Evolutionary conservation across 306 rosid genomes (phyloP), one percentile per base, ranked within the genome.

Genomic region (Corylus americana): DNA sequence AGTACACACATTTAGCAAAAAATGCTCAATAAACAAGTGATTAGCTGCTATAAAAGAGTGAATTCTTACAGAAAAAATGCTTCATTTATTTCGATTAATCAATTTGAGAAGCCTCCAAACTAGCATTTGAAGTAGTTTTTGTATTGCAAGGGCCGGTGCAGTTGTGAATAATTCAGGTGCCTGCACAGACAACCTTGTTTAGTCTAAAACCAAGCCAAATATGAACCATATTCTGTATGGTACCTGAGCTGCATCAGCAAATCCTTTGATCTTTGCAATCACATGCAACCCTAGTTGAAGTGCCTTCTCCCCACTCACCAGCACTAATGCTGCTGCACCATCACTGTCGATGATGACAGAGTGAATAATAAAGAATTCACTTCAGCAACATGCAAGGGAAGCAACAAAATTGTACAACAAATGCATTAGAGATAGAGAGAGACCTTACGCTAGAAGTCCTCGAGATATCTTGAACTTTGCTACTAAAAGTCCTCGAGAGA

Each of bases 241-340:
- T 54, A 94, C 97, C 98, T 94, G 94, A 77, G 98, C 97, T 37
- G 97, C 98, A 86, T 92, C 98, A 44, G 93, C 93, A 72, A 75
- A 91, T 77, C 98, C 98, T 82, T 85, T 94, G 75, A 94, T 90
- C 89, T 88, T 90, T 49, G 95, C 97, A 81, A 94, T 91, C 76
- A 92, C 93, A 66, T 82, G 92, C 75, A 94, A 84, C 63, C 97
- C 93, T 75, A 94, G 97, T 87, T 91, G 84, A 71, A 75, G 88
- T 53, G 90, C 98, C 82, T 91, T 94, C 88, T 84, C 84, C 80
- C 93, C 98, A 66, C 97, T 94, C 86, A 94, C 93, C 76, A 94
- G 83, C 74, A 94, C 97, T 76, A 94, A 81, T 25, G 97, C 97
- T 79, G 98, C 97, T 61, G 98, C 98, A 54, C 98, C 98, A 71